phyloP scores from a whole-genome alignment of 1,284 basidiomycete species.

The Limonomyces culmigenus region DNA sequence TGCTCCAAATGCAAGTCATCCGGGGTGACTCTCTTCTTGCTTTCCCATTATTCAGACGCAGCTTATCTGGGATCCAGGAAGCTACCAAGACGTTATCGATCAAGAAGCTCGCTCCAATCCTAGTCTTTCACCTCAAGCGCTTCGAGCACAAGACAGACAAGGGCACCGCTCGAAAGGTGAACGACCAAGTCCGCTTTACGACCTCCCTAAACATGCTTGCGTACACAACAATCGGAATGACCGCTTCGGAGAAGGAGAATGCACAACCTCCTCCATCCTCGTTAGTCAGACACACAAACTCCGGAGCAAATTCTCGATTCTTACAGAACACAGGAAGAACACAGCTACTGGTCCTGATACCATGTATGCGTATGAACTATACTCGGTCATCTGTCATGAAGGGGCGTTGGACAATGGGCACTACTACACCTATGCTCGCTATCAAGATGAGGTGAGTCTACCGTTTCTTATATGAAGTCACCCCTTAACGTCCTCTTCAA shows the following conservation, averaged over 20 bases:
- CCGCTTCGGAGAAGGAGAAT: slow-evolving; percentile 23
- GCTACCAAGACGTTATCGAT: slow-evolving; percentile 78
- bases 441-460: slow-evolving; percentile 48
- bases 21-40: slow-evolving; percentile 24
- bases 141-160: slow-evolving; percentile 83
- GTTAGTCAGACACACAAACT: slow-evolving; percentile 1
- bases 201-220: slow-evolving; percentile 77
- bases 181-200: slow-evolving; percentile 72
- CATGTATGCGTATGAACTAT: slow-evolving; percentile 84
- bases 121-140: slow-evolving; percentile 94
- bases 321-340: neutral
- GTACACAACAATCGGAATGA: slow-evolving; percentile 54
- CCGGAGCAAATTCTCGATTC: slow-evolving; percentile 5
- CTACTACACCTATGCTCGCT: slow-evolving; percentile 75
- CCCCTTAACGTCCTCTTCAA: slow-evolving; percentile 10
- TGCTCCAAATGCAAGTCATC: slow-evolving; percentile 59
- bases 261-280: neutral
- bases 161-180: slow-evolving; percentile 66
- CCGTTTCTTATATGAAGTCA: slow-evolving; percentile 1
- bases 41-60: slow-evolving; percentile 4
- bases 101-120: slow-evolving; percentile 72
- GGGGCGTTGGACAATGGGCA: slow-evolving; percentile 92
- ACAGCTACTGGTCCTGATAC: slow-evolving; percentile 40
- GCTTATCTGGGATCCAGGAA: slow-evolving; percentile 23
- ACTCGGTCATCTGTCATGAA: slow-evolving; percentile 90